Conservation (phyloP, 495 filamentous ascomycete genomes). For the Saxophila tyrrhenica region DNA sequence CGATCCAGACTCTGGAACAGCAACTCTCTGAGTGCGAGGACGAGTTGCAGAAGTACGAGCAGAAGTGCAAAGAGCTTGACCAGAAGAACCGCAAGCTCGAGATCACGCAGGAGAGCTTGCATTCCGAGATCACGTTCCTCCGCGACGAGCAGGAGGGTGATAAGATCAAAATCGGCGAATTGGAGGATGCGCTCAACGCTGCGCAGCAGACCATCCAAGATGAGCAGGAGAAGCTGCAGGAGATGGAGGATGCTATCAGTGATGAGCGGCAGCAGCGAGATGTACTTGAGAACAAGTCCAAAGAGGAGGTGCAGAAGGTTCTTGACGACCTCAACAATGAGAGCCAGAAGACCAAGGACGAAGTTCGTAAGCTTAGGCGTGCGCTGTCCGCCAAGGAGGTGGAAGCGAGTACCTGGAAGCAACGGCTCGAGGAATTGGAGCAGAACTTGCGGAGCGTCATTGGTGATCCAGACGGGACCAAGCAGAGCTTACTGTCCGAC, state of each 20-base stretch:
- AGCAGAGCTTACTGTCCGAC: slow-evolving; percentile 70
- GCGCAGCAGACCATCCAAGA: slow-evolving; percentile 60
- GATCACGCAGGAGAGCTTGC: slow-evolving; percentile 83
- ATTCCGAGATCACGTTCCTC: slow-evolving; percentile 87
- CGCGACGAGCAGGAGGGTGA: slow-evolving; percentile 95
- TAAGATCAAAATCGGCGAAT: slow-evolving; percentile 93
- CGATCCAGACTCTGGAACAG: slow-evolving; percentile 29
- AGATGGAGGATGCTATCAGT: slow-evolving; percentile 65
- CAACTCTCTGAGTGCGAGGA: slow-evolving; percentile 30
- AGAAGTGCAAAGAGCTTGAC: slow-evolving; percentile 55
- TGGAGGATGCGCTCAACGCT: slow-evolving; percentile 69
- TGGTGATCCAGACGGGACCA: slow-evolving; percentile 75
- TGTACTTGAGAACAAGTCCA: slow-evolving; percentile 70
- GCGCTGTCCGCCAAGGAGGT: slow-evolving; percentile 72
- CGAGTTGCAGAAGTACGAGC: slow-evolving; percentile 44
- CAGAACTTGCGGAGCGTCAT: slow-evolving; percentile 74
- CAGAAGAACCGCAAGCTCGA: slow-evolving; percentile 73
- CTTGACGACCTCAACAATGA: slow-evolving; percentile 80
- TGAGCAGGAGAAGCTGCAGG: slow-evolving; percentile 66
- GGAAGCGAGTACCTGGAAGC: slow-evolving; percentile 79
- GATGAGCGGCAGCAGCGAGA: slow-evolving; percentile 79
- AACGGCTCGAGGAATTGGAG: slow-evolving; percentile 80
- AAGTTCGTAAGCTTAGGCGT: slow-evolving; percentile 68
- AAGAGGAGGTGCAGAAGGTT: slow-evolving; percentile 72
- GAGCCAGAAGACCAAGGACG: slow-evolving; percentile 70